Evolutionary conservation across 2,329 filamentous ascomycete species (phyloP), one percentile per base, ranked within the genome.

Genomic region (Stagonosporopsis cucurbitacearum): DNA sequence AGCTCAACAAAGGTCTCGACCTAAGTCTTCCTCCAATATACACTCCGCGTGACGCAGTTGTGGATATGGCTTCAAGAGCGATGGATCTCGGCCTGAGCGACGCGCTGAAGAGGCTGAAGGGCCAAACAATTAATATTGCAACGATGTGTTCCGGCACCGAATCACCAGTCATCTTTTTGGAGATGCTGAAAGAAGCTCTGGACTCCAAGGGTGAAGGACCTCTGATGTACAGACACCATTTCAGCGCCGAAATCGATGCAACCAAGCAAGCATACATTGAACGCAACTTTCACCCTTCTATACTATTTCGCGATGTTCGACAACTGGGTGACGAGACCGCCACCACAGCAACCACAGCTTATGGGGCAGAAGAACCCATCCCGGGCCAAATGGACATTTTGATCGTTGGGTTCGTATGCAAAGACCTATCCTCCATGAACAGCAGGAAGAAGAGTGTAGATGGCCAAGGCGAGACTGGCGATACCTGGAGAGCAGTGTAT

Each of bases 81-180:
- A 9, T 71, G 2, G 12, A 53, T 1, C 59, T 66, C 8, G 71
- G 72, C 11, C 62, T 82, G 9, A 46, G 66, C 26, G 52, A 77
- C 46, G 71, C 77, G 1, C 37, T 80, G 1, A 25, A 68, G 2
- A 61, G 73, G 44, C 60, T 80, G 1, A 65, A 72, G 8, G 67
- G 67, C 2, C 68, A 77, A 6, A 67, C 77, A 4, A 63, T 89
- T 0, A 74, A 81, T 8, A 78, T 92, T 23, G 89, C 82, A 0
- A 94, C 90, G 0, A 85, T 92, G 78, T 93, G 89, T 69, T 92
- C 89, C 1, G 90, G 90, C 0, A 93, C 90, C 0, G 90, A 94
- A 63, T 86, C 86, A 4, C 90, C 90, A 0, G 75, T 94, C 2
- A 78, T 92, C 1, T 87, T 87, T 0, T 68, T 92, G 13, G 76